Evolutionary conservation across 2,329 filamentous ascomycete genomes (phyloP).

Genomic region (Clarireedia hainanense): DNA sequence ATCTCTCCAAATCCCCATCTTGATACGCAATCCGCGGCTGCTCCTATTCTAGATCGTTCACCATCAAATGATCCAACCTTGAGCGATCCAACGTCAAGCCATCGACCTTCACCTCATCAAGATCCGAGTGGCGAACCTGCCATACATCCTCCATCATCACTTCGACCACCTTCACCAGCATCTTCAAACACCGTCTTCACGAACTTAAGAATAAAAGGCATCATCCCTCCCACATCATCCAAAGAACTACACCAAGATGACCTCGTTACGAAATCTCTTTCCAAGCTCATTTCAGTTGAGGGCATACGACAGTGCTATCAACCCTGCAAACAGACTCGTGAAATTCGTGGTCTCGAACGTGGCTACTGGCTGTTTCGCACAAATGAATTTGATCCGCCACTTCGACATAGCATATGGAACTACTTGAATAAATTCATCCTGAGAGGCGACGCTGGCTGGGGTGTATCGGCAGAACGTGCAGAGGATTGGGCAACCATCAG

Average conservation of each 20-base stretch:
- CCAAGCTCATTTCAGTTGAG: constrained; percentile 38
- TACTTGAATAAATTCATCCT: constrained; percentile 53
- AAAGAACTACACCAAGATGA: constrained; percentile 38
- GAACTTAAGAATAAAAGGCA: constrained; percentile 43
- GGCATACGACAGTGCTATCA: constrained; percentile 44
- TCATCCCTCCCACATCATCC: constrained; percentile 43
- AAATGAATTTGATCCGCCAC: constrained; percentile 40
- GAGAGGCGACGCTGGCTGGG: constrained; percentile 57
- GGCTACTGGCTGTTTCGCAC: constrained; percentile 70
- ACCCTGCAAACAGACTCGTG: constrained; percentile 41
- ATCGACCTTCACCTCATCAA: too few species aligned
- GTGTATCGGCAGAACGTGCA: constrained; percentile 49
- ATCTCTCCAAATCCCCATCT: not conserved
- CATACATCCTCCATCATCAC: not conserved
- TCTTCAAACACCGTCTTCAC: not conserved
- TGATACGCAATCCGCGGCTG: too few species aligned
- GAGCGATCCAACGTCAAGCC: too few species aligned
- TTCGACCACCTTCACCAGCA: not conserved
- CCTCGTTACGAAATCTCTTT: constrained; percentile 49
- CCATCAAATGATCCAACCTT: too few species aligned
- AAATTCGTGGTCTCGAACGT: constrained; percentile 54
- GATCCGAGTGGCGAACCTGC: too few species aligned
- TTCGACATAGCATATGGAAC: constrained; percentile 51
- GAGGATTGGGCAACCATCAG: constrained; percentile 40
- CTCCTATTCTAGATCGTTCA: too few species aligned